Conservation (phyloP, 2,329 filamentous ascomycete genomes). For the Xylariaceae sp. region DNA sequence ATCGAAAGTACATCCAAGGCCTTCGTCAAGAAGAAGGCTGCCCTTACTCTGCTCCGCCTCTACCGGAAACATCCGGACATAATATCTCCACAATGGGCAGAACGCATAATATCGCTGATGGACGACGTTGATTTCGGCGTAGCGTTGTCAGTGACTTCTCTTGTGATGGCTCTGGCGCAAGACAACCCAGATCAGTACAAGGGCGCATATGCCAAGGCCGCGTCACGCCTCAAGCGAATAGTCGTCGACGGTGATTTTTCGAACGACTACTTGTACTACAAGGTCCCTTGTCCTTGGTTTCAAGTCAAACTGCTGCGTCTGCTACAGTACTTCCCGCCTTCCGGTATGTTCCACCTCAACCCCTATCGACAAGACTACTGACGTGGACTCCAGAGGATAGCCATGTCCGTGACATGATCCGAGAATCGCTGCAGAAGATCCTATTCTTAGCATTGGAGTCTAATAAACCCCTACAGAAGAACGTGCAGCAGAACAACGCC, state of each 20-base stretch:
- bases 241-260: conserved; percentile 86
- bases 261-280: conserved; percentile 95
- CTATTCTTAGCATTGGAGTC: conserved; percentile 86
- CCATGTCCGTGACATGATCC: conserved; percentile 84
- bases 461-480: conserved; percentile 59
- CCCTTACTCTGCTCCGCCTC: conserved; percentile 82
- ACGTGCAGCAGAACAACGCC: conserved; percentile 98
- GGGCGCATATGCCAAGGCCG: conserved; percentile 90
- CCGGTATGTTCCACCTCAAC: conserved; percentile 53
- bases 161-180: conserved; percentile 90
- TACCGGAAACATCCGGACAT: conserved; percentile 94
- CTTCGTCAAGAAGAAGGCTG: conserved; percentile 99
- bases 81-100: conserved; percentile 93
- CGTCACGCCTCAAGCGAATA: conserved; percentile 80
- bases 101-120: conserved; percentile 98
- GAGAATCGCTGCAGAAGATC: conserved; percentile 85
- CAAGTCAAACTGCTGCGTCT: conserved; percentile 90
- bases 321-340: conserved; percentile 93
- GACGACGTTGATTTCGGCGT: conserved; percentile 93
- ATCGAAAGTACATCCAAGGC: conserved; percentile 65
- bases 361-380: conserved; percentile 20
- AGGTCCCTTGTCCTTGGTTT: conserved; percentile 98
- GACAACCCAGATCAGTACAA: conserved; percentile 93
- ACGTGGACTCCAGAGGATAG: conserved; percentile 64
- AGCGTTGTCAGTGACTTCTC: conserved; percentile 86